These are phyloP conservation scores for Cokeromyces recurvatus DNA, from an alignment of 371 early-diverging fungal genomes.

Conservation along the genomic window DNA sequence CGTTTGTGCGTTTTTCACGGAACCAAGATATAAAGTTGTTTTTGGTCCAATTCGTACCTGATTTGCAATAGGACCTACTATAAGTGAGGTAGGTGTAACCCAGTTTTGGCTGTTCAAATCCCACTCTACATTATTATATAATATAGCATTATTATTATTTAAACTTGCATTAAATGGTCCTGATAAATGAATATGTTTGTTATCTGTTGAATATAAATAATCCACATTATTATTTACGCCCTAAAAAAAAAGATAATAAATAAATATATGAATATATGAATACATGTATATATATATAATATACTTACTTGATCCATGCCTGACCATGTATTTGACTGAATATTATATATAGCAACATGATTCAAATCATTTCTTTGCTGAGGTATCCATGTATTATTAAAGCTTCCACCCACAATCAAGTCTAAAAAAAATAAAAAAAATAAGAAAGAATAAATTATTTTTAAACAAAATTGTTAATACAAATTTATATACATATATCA, in stretches of 20 bases:
- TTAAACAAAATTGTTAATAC: no score
- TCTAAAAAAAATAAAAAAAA: slow-evolving; percentile 14
- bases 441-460: not conserved
- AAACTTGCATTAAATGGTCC: slow-evolving; percentile 20
- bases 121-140: slow-evolving; percentile 25
- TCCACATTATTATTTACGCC: slow-evolving; percentile 29
- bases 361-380: slow-evolving; percentile 6
- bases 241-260: slow-evolving; percentile 2
- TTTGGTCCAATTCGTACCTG: not conserved
- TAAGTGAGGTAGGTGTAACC: slow-evolving; percentile 13
- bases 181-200: slow-evolving; percentile 26
- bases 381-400: slow-evolving; percentile 15
- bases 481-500: no score
- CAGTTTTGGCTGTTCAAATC: slow-evolving; percentile 10
- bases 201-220: slow-evolving; percentile 11
- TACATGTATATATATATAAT: not conserved
- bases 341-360: slow-evolving; percentile 27
- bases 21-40: slow-evolving; percentile 15
- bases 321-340: slow-evolving; percentile 20
- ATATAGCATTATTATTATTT: not conserved
- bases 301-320: slow-evolving; percentile 17
- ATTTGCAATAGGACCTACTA: slow-evolving; percentile 16
- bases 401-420: slow-evolving; percentile 30
- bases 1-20: slow-evolving; percentile 27
- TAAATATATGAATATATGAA: not conserved